Conservation (phyloP, 2,329 filamentous ascomycete genomes). For the Rutstroemia sp. region DNA sequence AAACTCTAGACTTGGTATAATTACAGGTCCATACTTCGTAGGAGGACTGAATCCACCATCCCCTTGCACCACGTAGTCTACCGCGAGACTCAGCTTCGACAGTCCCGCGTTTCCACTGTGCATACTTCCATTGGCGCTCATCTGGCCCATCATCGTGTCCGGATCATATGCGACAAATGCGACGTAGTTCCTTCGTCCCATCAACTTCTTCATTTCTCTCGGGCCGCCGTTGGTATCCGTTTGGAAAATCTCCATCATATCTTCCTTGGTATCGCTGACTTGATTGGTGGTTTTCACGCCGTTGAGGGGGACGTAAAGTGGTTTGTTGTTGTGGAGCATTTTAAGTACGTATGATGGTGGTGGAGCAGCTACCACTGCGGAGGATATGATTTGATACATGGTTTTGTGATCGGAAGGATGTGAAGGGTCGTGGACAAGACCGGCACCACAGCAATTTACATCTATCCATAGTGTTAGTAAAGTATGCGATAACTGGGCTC, state of each 20-base stretch:
- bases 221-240: slow-evolving; percentile 79
- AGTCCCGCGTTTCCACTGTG: slow-evolving; percentile 37
- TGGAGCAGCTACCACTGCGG: slow-evolving; percentile 84
- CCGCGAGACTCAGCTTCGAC: slow-evolving; percentile 73
- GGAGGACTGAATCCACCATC: slow-evolving; percentile 74
- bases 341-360: slow-evolving; percentile 81
- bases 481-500: background rate
- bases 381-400: slow-evolving; percentile 97
- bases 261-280: slow-evolving; percentile 89
- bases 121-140: slow-evolving; percentile 24
- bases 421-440: slow-evolving; percentile 86
- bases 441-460: slow-evolving; percentile 86
- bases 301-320: slow-evolving; percentile 85
- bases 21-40: slow-evolving; percentile 94
- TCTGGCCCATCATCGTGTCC: slow-evolving; percentile 43
- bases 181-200: slow-evolving; percentile 88
- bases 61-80: slow-evolving; percentile 95
- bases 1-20: slow-evolving; percentile 80
- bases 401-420: slow-evolving; percentile 94
- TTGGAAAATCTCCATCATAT: slow-evolving; percentile 99
- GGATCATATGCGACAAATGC: slow-evolving; percentile 93
- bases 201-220: slow-evolving; percentile 82
- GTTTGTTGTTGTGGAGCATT: slow-evolving; percentile 90
- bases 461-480: slow-evolving; percentile 37
- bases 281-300: slow-evolving; percentile 70